These are phyloP conservation scores for Diplodia scrobiculata DNA, from an alignment of 2,329 filamentous ascomycete genomes.

Conservation along the genomic window DNA sequence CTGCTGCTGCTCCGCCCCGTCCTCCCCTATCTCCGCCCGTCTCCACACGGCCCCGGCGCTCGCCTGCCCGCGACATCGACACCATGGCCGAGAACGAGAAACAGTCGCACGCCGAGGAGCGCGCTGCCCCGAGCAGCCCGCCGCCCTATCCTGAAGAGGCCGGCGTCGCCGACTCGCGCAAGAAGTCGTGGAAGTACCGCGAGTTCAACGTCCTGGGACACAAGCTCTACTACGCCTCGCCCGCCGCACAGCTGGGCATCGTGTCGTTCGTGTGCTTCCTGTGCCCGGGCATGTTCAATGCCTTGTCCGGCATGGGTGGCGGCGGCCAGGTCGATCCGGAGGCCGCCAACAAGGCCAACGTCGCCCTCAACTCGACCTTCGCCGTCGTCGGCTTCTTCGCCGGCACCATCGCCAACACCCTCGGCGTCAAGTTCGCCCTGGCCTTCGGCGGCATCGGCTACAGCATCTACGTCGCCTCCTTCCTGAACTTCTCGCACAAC, in stretches of 20 bases:
- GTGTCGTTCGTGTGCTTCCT: slow-evolving; percentile 58
- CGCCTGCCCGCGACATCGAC: background rate
- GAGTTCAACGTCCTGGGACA: slow-evolving; percentile 45
- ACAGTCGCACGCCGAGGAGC: slow-evolving; percentile 35
- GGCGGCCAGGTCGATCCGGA: slow-evolving; percentile 53
- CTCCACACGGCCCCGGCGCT: slow-evolving; percentile 6
- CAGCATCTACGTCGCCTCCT: slow-evolving; percentile 70
- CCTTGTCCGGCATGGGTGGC: slow-evolving; percentile 55
- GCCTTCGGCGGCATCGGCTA: slow-evolving; percentile 76
- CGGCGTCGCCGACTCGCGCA: slow-evolving; percentile 40
- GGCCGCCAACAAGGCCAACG: slow-evolving; percentile 67
- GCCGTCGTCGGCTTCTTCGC: slow-evolving; percentile 66
- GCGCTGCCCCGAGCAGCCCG: slow-evolving; percentile 32
- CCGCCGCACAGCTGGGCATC: slow-evolving; percentile 52
- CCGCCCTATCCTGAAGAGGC: slow-evolving; percentile 33
- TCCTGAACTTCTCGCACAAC: slow-evolving; percentile 71
- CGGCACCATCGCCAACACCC: slow-evolving; percentile 73
- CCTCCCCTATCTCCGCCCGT: slow-evolving; percentile 14
- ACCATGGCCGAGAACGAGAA: slow-evolving; percentile 35
- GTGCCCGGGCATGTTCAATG: slow-evolving; percentile 59
- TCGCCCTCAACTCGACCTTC: slow-evolving; percentile 73
- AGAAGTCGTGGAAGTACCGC: slow-evolving; percentile 54
- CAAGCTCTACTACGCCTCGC: slow-evolving; percentile 54
- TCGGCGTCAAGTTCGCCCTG: slow-evolving; percentile 69
- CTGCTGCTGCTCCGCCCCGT: background rate